phyloP scores from a whole-genome alignment of 2,329 filamentous ascomycete species.

The Trichoderma guizhouense region DNA sequence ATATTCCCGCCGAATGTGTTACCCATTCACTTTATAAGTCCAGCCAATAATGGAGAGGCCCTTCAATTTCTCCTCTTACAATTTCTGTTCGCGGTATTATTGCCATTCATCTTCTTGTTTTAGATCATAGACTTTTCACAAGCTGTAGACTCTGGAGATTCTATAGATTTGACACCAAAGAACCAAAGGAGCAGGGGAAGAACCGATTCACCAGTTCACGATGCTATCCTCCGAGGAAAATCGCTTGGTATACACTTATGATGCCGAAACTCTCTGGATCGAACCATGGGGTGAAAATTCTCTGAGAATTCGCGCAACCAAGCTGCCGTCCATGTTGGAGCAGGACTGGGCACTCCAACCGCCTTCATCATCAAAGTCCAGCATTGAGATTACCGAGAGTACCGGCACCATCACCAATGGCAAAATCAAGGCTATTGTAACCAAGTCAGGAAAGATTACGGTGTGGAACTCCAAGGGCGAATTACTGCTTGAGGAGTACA shows the following conservation, averaged over 20 bases:
- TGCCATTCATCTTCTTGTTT: neutral
- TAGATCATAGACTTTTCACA: neutral
- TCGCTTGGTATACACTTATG: neutral
- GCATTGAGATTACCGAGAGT: neutral
- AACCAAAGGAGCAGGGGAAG: neutral
- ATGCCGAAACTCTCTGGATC: neutral
- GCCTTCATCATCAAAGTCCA: neutral
- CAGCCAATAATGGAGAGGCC: neutral
- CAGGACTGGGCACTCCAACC: neutral
- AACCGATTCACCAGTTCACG: neutral
- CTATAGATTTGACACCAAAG: neutral
- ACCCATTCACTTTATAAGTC: neutral
- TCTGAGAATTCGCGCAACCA: neutral
- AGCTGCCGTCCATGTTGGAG: neutral
- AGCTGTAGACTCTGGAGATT: neutral
- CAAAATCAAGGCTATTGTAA: neutral
- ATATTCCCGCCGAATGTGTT: neutral
- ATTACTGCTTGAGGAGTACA: neutral
- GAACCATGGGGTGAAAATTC: neutral
- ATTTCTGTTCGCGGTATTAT: neutral
- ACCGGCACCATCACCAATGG: neutral
- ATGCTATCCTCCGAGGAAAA: neutral
- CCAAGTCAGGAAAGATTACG: neutral
- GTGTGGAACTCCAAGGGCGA: neutral
- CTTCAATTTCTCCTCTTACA: neutral